Percentiles rank a stretch among this genome's conserved stretches.
phyloP scores from a whole-genome alignment of 371 early-diverging fungal species.

The Zopfochytrium polystomum region DNA sequence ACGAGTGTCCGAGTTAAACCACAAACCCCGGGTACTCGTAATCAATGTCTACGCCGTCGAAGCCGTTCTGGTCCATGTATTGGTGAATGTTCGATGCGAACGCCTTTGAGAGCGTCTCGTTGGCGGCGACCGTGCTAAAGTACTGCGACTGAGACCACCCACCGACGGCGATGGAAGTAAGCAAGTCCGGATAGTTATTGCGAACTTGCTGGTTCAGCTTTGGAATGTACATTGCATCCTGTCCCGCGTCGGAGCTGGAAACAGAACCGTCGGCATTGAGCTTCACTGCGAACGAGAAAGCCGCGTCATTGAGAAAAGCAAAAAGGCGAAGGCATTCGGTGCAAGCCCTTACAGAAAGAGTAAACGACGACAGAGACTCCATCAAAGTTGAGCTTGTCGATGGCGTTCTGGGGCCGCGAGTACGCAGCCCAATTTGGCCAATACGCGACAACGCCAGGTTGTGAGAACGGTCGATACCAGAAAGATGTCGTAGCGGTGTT shows the following conservation, averaged over 20 bases:
- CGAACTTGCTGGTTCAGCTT: not conserved
- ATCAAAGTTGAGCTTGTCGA: conserved; percentile 7
- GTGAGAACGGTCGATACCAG: too few species aligned
- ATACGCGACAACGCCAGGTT: too few species aligned
- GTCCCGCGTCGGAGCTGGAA: not conserved
- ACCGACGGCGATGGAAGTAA: conserved; percentile 7
- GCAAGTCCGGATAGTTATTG: conserved; percentile 2
- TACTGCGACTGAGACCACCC: conserved; percentile 11
- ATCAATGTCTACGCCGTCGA: too few species aligned
- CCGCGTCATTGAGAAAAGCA: not conserved
- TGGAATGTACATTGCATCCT: conserved; percentile 2
- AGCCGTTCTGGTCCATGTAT: conserved; percentile 1
- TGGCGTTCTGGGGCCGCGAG: conserved; percentile 4
- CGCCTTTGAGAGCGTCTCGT: not conserved
- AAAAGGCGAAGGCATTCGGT: not conserved
- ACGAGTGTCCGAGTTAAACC: too few species aligned
- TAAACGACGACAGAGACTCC: conserved; percentile 10
- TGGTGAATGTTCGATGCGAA: not conserved
- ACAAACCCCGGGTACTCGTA: too few species aligned
- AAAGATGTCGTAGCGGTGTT: too few species aligned
- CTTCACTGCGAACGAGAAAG: conserved; percentile 2
- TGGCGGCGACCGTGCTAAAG: conserved; percentile 5
- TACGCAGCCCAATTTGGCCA: conserved; percentile 12
- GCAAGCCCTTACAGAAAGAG: too few species aligned
- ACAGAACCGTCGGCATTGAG: conserved; percentile 1